Evolutionary conservation across 1,284 basidiomycete genomes (phyloP), one percentile per base, ranked within the genome.

Genomic region (Irpex sp.): DNA sequence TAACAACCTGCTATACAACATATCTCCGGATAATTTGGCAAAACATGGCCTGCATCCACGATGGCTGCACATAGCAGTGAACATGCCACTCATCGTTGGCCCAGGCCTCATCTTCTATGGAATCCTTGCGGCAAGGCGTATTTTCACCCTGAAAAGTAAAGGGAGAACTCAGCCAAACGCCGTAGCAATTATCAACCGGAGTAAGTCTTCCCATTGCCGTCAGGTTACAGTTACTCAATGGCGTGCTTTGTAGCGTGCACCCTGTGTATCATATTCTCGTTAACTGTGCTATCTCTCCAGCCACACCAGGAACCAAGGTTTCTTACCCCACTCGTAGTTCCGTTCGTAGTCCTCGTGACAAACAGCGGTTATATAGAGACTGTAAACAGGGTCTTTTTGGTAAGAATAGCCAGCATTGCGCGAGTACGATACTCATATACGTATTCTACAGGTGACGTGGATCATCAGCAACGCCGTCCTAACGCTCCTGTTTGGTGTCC

Each of bases 241-340:
- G 58, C 35, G 63, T 36, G 1, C 36, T 46, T 4, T 31, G 49
- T 9, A 79, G 76, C 72, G 13, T 65, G 73, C 43, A 57, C 72
- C 11, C 73, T 73, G 61, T 68, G 73, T 3, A 65, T 78, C 15
- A 37, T 75, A 50, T 57, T 71, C 6, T 72, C 75, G 1, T 58
- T 77, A 9, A 66, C 63, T 1, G 57, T 74, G n/a, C 64, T 80
- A 21, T 78, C 76, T 2, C 56, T 71, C 43, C 75, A 77, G 35
- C 77, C 77, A 0, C 78, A 79, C 51, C 78, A 80, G 59, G 78
- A 80, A 64, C 73, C 77, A 1, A 75, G 79, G n/a, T 79, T 80
- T 62, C 67, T 80, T 35, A 71, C 59, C 0, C 79, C 78, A 3
- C 67, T 80, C 4, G 63, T 79, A 37, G 69, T 75, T 8, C 75